These are phyloP conservation scores for Grigorovia transvaalensis DNA, from an alignment of 805 yeast species.

Conservation along the genomic window DNA sequence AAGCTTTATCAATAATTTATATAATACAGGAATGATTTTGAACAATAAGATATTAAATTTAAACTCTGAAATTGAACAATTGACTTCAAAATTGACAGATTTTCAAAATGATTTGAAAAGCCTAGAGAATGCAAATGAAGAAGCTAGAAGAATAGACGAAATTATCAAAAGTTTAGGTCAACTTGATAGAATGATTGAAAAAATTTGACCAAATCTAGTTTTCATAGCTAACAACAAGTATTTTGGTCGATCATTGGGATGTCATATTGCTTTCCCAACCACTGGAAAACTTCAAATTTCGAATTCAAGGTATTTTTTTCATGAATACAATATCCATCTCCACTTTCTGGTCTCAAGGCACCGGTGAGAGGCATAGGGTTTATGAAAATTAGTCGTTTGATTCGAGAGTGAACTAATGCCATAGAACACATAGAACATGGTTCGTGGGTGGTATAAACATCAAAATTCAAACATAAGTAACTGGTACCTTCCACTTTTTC, in stretches of 20 bases:
- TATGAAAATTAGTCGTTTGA: conserved; percentile 56
- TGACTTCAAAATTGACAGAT: conserved; percentile 2
- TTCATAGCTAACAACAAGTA: conserved; percentile 16
- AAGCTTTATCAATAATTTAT: conserved; percentile 12
- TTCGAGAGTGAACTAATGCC: conserved; percentile 90
- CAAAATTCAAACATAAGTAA: conserved; percentile 67
- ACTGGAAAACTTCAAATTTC: conserved; percentile 74
- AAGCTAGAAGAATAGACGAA: neutral
- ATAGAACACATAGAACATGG: conserved; percentile 95
- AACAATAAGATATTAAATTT: conserved; percentile 6
- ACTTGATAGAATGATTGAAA: neutral
- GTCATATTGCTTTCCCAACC: conserved; percentile 37
- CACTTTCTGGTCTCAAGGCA: conserved; percentile 45
- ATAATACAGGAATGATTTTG: conserved; percentile 11
- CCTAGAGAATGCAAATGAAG: neutral
- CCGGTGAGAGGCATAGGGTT: conserved; percentile 42
- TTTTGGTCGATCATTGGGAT: conserved; percentile 17
- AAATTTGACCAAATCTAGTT: neutral
- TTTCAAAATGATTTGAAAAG: conserved; percentile 4
- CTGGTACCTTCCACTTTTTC: conserved; percentile 8
- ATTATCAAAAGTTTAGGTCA: neutral
- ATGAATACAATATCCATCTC: conserved; percentile 65
- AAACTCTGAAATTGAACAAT: conserved; percentile 4
- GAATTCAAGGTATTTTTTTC: conserved; percentile 70
- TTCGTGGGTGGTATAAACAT: conserved; percentile 85